These are phyloP conservation scores for Rhodotorula diobovata DNA, from an alignment of 768 basidiomycete genomes.

Conservation along the genomic window DNA sequence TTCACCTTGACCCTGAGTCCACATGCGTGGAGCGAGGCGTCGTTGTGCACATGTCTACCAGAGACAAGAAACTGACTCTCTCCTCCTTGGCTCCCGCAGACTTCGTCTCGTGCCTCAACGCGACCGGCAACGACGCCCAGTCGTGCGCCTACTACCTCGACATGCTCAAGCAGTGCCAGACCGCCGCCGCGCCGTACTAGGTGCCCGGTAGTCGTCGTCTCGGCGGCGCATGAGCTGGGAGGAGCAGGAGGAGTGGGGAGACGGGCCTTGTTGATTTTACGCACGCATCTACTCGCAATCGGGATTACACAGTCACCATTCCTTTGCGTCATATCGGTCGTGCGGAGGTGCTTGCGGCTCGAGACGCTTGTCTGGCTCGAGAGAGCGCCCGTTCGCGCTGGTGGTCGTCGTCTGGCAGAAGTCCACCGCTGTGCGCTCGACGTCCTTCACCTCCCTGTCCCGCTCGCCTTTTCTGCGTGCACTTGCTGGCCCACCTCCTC, in stretches of 20 bases:
- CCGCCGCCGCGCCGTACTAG: slow-evolving; percentile 42
- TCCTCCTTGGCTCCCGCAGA: slow-evolving; percentile 53
- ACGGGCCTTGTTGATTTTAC: not conserved
- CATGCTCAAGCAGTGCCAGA: slow-evolving; percentile 59
- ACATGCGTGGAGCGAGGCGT: no score
- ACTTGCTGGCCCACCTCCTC: not conserved
- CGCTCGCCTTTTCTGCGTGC: no score
- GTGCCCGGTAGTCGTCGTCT: not conserved
- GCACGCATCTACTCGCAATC: no score
- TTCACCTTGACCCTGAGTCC: no score
- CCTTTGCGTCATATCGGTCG: no score
- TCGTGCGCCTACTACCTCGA: slow-evolving; percentile 67
- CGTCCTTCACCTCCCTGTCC: no score
- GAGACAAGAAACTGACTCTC: not conserved
- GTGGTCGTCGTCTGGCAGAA: no score
- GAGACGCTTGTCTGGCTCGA: no score
- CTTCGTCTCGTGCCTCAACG: slow-evolving; percentile 78
- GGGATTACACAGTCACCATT: not conserved
- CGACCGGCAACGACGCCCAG: slow-evolving; percentile 60
- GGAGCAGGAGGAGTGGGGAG: not conserved
- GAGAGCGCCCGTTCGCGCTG: no score
- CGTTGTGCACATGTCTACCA: not conserved
- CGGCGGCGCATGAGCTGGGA: not conserved
- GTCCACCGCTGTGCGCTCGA: no score
- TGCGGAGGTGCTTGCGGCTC: no score